phyloP scores from a whole-genome alignment of 2,329 filamentous ascomycete species.

The Intubia oerlemansii region DNA sequence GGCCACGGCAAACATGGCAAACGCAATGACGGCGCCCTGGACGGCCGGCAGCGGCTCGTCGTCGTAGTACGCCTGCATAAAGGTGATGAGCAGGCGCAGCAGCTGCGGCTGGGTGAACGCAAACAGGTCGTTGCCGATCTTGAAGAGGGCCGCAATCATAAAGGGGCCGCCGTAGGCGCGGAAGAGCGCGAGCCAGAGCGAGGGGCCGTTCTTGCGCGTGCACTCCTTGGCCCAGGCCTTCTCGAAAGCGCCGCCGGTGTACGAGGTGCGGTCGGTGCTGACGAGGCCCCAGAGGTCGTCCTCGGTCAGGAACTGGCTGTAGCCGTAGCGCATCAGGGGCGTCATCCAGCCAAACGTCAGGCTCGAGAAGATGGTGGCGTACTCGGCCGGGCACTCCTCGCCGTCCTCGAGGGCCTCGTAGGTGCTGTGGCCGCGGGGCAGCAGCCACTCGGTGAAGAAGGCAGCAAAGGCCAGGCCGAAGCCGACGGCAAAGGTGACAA shows the following conservation, averaged over 20 bases:
- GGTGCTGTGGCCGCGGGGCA: constrained; percentile 45
- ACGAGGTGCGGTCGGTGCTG: constrained; percentile 55
- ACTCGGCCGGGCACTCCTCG: constrained; percentile 57
- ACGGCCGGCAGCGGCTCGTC: constrained; percentile 52
- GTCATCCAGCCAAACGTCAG: constrained; percentile 99
- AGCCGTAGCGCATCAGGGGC: constrained; percentile 86
- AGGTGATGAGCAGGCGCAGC: constrained; percentile 62
- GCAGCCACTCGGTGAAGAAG: constrained; percentile 66
- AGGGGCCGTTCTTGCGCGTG: constrained; percentile 43
- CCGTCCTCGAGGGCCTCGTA: constrained; percentile 37
- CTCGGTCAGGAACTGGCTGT: constrained; percentile 78
- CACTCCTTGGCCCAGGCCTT: constrained; percentile 60
- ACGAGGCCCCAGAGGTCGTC: constrained; percentile 90
- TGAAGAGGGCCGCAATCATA: constrained; percentile 62
- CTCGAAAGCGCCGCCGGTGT: constrained; percentile 49
- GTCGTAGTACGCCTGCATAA: constrained; percentile 55
- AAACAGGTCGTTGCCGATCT: constrained; percentile 66
- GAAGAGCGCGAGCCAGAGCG: constrained; percentile 71
- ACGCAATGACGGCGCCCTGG: constrained; percentile 66
- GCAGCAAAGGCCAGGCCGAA: constrained; percentile 48
- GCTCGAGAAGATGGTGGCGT: constrained; percentile 81
- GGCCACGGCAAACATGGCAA: constrained; percentile 82
- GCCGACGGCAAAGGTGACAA: constrained; percentile 52
- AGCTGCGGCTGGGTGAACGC: constrained; percentile 86
- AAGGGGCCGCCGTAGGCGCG: constrained; percentile 74